Percentiles rank a stretch among this genome's conserved stretches.
These are phyloP conservation scores for Ramichloridium luteum DNA, from an alignment of 2,329 filamentous ascomycete genomes.

Conservation along the genomic window DNA sequence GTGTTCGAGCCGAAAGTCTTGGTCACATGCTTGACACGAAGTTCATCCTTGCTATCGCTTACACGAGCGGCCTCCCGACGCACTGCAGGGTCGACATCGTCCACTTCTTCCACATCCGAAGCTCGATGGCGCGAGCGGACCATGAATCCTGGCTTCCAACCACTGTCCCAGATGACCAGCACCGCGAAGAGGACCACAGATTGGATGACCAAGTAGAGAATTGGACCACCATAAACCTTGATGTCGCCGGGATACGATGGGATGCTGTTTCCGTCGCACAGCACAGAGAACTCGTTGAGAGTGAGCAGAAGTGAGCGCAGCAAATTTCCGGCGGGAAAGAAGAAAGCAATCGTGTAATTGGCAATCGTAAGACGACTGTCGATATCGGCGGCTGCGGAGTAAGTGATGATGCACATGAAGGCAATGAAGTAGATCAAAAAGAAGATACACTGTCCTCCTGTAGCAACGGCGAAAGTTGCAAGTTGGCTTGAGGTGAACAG, in stretches of 20 bases:
- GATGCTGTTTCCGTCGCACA: constrained; percentile 53
- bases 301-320: constrained; percentile 62
- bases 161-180: constrained; percentile 70
- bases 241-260: constrained; percentile 59
- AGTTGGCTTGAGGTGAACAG: constrained; percentile 69
- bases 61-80: constrained; percentile 53
- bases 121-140: constrained; percentile 35
- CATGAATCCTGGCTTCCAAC: constrained; percentile 46
- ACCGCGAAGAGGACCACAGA: constrained; percentile 56
- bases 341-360: constrained; percentile 60
- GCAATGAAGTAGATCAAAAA: constrained; percentile 39
- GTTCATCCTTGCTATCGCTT: constrained; percentile 50
- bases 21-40: constrained; percentile 67
- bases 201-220: constrained; percentile 70
- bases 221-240: constrained; percentile 67
- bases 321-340: constrained; percentile 68
- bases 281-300: constrained; percentile 71
- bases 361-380: constrained; percentile 55
- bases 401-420: constrained; percentile 46
- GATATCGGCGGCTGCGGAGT: constrained; percentile 55
- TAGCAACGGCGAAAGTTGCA: constrained; percentile 71
- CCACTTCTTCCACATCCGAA: constrained; percentile 31
- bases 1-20: constrained; percentile 66
- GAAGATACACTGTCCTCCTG: constrained; percentile 54
- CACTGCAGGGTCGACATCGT: constrained; percentile 44